Percentiles rank a stretch among this genome's conserved stretches.
phyloP scores from a whole-genome alignment of 2,329 filamentous ascomycete species.

The Alternaria atra region DNA sequence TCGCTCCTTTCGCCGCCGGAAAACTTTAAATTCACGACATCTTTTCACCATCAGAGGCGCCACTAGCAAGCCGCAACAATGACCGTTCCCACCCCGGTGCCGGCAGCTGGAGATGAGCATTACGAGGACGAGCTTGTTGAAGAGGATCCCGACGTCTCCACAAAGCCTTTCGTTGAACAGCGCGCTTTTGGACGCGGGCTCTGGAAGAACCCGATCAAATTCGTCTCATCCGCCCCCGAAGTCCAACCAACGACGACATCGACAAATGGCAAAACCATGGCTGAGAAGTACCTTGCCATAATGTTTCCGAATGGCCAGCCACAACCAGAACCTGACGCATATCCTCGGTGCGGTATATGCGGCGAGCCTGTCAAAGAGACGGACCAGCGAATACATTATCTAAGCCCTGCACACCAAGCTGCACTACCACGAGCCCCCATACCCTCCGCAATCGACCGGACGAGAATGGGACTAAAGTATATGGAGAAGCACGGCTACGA shows the following conservation, averaged over 20 bases:
- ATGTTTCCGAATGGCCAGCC: slow-evolving; percentile 63
- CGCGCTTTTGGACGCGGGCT: slow-evolving; percentile 68
- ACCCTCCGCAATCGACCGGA: slow-evolving; percentile 75
- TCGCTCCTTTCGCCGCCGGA: slow-evolving; percentile 20
- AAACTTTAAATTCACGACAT: not conserved
- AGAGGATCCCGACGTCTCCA: slow-evolving; percentile 64
- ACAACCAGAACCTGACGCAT: slow-evolving; percentile 28
- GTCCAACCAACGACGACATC: slow-evolving; percentile 30
- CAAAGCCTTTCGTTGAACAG: slow-evolving; percentile 66
- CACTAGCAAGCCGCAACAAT: slow-evolving; percentile 11
- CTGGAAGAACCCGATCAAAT: slow-evolving; percentile 67
- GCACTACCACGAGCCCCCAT: slow-evolving; percentile 74
- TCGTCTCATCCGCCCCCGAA: slow-evolving; percentile 61
- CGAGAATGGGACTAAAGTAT: slow-evolving; percentile 73
- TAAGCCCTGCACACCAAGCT: slow-evolving; percentile 72
- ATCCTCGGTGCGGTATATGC: slow-evolving; percentile 48
- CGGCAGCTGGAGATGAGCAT: slow-evolving; percentile 13
- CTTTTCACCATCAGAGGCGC: not conserved
- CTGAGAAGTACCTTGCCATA: slow-evolving; percentile 72
- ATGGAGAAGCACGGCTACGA: slow-evolving; percentile 77
- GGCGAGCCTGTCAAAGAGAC: slow-evolving; percentile 43
- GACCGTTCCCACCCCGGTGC: slow-evolving; percentile 10
- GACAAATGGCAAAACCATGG: slow-evolving; percentile 61
- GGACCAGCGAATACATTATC: slow-evolving; percentile 62
- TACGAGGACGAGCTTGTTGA: slow-evolving; percentile 28